Base-by-base conservation (phyloP, 805 yeast genomes). In the Kluyveromyces wickerhamii region DNA sequence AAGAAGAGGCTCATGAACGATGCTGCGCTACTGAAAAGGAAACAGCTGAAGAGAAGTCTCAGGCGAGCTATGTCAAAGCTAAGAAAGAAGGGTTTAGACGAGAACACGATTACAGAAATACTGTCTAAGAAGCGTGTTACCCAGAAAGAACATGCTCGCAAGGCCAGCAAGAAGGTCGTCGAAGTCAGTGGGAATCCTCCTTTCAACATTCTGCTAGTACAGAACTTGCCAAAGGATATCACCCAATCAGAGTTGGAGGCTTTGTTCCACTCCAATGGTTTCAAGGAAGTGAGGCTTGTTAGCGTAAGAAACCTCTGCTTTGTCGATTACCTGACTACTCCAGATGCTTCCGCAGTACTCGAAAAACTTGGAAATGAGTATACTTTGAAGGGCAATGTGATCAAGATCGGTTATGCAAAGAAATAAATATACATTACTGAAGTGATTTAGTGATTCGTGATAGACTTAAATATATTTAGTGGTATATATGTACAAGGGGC, bases 251-350 rank as follows among this genome's bases (percentile, higher is more conserved):
- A 60, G 3, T 56, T 87, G 6, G 53, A 52, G 3, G 58, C 46
- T 0, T 42, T 65, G 1, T 87, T 85, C 51, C 64, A 60, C 3
- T 49, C 53, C 3, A 59, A 65, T 1, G 95, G 95, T 0, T 79
- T 80, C 42, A 58, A 72, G 9, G 83, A 79, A 43, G 63, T 79
- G 2, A 72, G 94, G 35, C 59, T 76, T 23, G 86, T 89, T 18
- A 66, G 70, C 2, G 72, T 77, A 5, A 68, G 85, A 28, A 72
- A 72, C 24, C 71, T 89, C 29, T 94, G 92, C 8, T 81, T 89
- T 56, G 69, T 89, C 3, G 96, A 89, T 47, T 89, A 79, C 52
- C 74, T 70, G 16, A 60, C 63, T 4, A 79, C 74, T 15, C 49
- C 56, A 2, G 57, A 63, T 25, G 79, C 95, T 0, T 63, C 48